Evolutionary conservation across 768 basidiomycete genomes (phyloP).

Genomic region (Tulasnella sp.): DNA sequence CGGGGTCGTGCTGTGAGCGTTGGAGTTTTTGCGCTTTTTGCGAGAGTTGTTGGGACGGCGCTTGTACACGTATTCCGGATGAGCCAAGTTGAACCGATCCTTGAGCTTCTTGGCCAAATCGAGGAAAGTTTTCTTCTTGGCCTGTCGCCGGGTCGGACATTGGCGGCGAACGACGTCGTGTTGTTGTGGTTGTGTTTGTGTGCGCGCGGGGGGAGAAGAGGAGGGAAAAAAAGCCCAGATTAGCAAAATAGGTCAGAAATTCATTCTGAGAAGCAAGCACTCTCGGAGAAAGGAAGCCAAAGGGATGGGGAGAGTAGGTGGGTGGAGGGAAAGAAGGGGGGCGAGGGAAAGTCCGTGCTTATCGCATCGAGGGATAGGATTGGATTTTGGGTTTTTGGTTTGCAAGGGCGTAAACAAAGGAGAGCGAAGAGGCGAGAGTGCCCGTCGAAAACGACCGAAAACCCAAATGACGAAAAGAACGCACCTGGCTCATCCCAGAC

Average conservation of each 20-base stretch:
- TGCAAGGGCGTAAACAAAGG: not conserved
- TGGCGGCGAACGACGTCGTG: not conserved
- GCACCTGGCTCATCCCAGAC: constrained; percentile 72
- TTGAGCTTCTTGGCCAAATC: constrained; percentile 83
- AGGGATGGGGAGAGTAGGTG: constrained; percentile 24
- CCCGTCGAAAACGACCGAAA: not conserved
- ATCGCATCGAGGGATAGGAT: constrained; percentile 10
- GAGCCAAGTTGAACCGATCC: constrained; percentile 78
- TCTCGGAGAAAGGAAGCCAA: not conserved
- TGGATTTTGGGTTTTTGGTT: constrained; percentile 1
- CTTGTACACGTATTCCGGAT: constrained; percentile 87
- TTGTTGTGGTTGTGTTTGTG: not conserved
- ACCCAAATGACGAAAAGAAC: constrained; percentile 33
- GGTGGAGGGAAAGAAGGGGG: constrained; percentile 12
- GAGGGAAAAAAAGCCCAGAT: constrained; percentile 20
- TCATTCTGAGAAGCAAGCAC: constrained; percentile 16
- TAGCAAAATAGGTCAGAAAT: not conserved
- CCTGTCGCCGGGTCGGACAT: constrained; percentile 41
- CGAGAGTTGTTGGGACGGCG: constrained; percentile 84
- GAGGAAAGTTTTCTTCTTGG: constrained; percentile 82
- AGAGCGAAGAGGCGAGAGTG: not conserved
- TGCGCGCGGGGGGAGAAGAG: not conserved
- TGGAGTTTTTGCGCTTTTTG: constrained; percentile 47
- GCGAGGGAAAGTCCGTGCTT: constrained; percentile 4
- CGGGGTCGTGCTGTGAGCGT: constrained; percentile 4